Evolutionary conservation across 1,284 basidiomycete species (phyloP), one percentile per base, ranked within the genome.

Genomic region (Puccinia horiana): DNA sequence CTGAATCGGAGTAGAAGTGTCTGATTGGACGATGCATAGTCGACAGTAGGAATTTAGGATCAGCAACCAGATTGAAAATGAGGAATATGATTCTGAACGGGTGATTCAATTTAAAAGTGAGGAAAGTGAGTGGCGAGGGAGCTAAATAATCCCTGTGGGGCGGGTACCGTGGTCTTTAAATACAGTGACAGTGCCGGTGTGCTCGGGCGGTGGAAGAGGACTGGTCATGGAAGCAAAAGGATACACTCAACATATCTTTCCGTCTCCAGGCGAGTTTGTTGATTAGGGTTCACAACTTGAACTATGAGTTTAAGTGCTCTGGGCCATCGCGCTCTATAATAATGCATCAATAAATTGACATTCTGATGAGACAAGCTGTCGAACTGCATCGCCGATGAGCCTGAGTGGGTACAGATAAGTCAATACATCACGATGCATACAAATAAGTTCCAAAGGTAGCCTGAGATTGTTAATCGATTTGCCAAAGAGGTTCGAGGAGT

Each of bases 301-400:
- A 29, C 70, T 69, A 69, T 73, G 70, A 47, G 47, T 73, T 54
- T 70, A 47, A 69, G 37, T 42, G 65, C 9, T 69, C 65, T 44
- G 65, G 65, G 65, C 29, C 65, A 69, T 23, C 65, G 65, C n/a
- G 37, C 47, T 40, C 65, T 47, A 65, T 56, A 69, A 40, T 75
- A 75, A 56, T 58, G 73, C 52, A 73, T 54, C 54, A 58, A 75
- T 44, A 42, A 58, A 75, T 75, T 52, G 73, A 74, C 73, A 75
- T 18, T 35, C 54, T 75, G 52, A 75, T 54, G 52, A 54, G 49
- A 42, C 52, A 75, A 73, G 26, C 70, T 52, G 47, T 49, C 70
- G 47, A 54, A 73, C 47, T 26, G 18, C 54, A 75, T 56, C 35
- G 54, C 54, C 73, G 14, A 49, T 26, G 16, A 75, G 29, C 52